Base-by-base conservation (phyloP, 495 filamentous ascomycete genomes). In the Trichoderma asperelloides region DNA sequence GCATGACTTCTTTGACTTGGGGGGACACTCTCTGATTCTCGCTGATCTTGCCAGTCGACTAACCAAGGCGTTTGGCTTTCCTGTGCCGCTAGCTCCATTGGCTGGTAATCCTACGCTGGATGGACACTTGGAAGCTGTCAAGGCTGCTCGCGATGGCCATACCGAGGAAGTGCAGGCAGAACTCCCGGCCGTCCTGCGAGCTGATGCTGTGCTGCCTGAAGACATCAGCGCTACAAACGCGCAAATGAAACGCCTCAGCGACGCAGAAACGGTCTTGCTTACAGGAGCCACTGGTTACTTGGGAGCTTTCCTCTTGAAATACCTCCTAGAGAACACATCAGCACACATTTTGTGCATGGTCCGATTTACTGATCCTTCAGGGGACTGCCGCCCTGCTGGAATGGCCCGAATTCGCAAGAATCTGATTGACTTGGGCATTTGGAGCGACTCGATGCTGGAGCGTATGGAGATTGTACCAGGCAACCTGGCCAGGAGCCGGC, bases 11-110 rank as follows among this genome's bases (percentile, higher is more conserved):
- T 90, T 90, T 70, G 87, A 89, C 68, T 73, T 89, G 4, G 88
- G 88, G n/a, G 88, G 88, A 1, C 88, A 90, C 74, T 88, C 86
- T 12, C 74, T 90, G 68, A 85, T 85, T n/a, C 78, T 90, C 41
- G 88, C 87, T 0, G 86, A 88, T 62, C 81, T 89, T 18, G 82
- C 86, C 23, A 84, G 83, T 3, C 80, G 81, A 64, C 68, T 89
- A 2, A 84, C 86, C 0, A 78, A 79, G 60, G 78, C 79, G 9
- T 88, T 87, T 70, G 87, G 86, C 18, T 86, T 90, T 72, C 79
- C 83, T 12, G 79, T 90, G 3, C 82, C 85, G 7, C 81, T 90
- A 45, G 83, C 82, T 62, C 83, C 83, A 49, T 83, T 90, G 43
- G 87, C 86, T 3, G 86, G 85, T 27, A 83, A 84, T 51, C 80